These are phyloP conservation scores for Flueggea neowawraea DNA, from an alignment of 441 rosid genomes.

Conservation along the genomic window DNA sequence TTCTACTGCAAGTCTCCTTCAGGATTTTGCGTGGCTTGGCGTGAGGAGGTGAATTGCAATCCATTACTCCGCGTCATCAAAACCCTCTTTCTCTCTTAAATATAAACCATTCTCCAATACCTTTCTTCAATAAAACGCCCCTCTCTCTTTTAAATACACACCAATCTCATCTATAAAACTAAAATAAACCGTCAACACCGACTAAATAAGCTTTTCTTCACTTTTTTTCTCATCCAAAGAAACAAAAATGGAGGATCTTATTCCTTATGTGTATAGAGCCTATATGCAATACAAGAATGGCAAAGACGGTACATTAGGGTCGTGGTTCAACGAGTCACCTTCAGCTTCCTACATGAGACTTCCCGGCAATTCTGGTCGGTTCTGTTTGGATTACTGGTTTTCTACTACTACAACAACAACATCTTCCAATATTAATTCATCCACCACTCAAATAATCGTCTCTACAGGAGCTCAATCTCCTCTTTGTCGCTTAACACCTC, in stretches of 20 bases:
- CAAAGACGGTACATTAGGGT: slow-evolving; percentile 27
- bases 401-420: slow-evolving; percentile 21
- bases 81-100: slow-evolving; percentile 12
- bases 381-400: slow-evolving; percentile 32
- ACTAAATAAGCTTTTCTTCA: slow-evolving; percentile 1
- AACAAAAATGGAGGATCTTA: slow-evolving; percentile 68
- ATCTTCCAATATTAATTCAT: slow-evolving; percentile 17
- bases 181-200: background rate
- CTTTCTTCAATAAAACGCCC: slow-evolving; percentile 29
- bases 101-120: too few species aligned
- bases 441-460: slow-evolving; percentile 35
- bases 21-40: slow-evolving; percentile 21
- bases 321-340: slow-evolving; percentile 48
- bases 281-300: slow-evolving; percentile 58
- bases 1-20: slow-evolving; percentile 14
- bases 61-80: slow-evolving; percentile 52
- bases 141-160: slow-evolving; percentile 7
- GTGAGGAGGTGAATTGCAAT: slow-evolving; percentile 26
- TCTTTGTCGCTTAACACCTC: slow-evolving; percentile 38
- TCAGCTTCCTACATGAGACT: slow-evolving; percentile 74
- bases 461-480: slow-evolving; percentile 59
- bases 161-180: slow-evolving; percentile 1
- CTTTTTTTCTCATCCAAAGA: background rate
- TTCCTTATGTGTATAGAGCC: slow-evolving; percentile 70
- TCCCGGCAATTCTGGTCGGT: slow-evolving; percentile 73